These are phyloP conservation scores for Letharia lupina DNA, from an alignment of 495 filamentous ascomycete genomes.

Conservation along the genomic window DNA sequence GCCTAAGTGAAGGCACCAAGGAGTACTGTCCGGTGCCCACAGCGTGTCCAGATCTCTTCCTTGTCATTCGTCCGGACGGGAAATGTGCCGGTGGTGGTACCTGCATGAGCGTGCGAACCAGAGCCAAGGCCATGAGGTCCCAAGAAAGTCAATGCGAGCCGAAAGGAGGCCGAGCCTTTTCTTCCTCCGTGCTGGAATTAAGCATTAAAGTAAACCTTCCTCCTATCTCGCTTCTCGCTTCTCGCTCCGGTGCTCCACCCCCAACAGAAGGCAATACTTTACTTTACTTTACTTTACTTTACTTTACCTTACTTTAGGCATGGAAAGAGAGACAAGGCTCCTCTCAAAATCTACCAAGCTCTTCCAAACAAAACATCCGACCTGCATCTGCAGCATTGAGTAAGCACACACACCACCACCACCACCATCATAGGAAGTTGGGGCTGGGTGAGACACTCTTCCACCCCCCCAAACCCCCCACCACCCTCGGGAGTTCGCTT, in stretches of 20 bases:
- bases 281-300: too few species aligned
- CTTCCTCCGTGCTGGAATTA: background rate
- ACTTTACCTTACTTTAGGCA: background rate
- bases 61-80: background rate
- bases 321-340: slow-evolving; percentile 1
- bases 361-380: background rate
- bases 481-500: background rate
- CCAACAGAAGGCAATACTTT: background rate
- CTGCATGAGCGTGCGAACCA: slow-evolving; percentile 1
- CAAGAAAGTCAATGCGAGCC: slow-evolving; percentile 2
- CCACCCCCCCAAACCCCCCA: background rate
- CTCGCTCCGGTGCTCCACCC: background rate
- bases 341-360: background rate
- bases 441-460: background rate
- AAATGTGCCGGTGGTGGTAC: background rate
- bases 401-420: background rate
- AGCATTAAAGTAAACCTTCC: background rate
- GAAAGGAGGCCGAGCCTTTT: slow-evolving; percentile 3
- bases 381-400: background rate
- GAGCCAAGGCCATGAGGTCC: background rate
- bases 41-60: background rate
- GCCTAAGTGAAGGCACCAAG: background rate
- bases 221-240: background rate
- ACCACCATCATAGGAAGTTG: background rate
- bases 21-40: background rate